Evolutionary conservation across 2,329 filamentous ascomycete genomes (phyloP).

Genomic region (Chaetomium sp.): DNA sequence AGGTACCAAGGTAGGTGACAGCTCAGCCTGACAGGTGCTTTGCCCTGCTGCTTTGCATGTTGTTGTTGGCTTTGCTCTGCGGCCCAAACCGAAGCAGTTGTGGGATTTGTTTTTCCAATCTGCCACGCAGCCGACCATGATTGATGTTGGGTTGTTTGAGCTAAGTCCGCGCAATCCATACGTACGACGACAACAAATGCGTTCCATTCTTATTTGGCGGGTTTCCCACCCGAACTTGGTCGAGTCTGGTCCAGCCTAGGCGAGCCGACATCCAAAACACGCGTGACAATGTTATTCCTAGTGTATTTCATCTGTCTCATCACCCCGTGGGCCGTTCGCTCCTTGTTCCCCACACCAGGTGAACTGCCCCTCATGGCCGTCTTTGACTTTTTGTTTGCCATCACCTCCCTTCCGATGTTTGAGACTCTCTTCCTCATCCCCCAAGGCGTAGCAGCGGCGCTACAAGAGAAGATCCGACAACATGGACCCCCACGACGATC

Average conservation of each 20-base stretch:
- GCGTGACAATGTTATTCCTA: background rate
- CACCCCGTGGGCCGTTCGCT: background rate
- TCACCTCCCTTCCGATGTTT: constrained; percentile 14
- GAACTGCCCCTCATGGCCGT: background rate
- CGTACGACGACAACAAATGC: constrained; percentile 4
- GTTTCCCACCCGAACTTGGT: background rate
- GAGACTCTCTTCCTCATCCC: constrained; percentile 15
- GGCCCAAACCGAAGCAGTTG: background rate
- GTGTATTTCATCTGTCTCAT: constrained; percentile 2
- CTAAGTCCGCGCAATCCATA: constrained; percentile 1
- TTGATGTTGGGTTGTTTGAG: background rate
- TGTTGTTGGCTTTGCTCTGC: background rate
- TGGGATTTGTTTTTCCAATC: background rate
- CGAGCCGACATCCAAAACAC: constrained; percentile 4
- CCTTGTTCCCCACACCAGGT: background rate
- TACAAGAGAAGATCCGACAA: constrained; percentile 16
- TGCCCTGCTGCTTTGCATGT: too few relatives aligned
- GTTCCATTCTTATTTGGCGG: constrained; percentile 6
- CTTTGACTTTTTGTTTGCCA: background rate
- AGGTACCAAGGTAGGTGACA: too few relatives aligned
- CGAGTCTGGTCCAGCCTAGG: background rate
- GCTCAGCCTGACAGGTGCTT: too few relatives aligned
- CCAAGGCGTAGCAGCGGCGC: constrained; percentile 15
- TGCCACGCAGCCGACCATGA: constrained; percentile 2
- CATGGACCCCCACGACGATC: constrained; percentile 18